Evolutionary conservation across 106 monocot genomes (phyloP).

Genomic region (Acorus gramineus): DNA sequence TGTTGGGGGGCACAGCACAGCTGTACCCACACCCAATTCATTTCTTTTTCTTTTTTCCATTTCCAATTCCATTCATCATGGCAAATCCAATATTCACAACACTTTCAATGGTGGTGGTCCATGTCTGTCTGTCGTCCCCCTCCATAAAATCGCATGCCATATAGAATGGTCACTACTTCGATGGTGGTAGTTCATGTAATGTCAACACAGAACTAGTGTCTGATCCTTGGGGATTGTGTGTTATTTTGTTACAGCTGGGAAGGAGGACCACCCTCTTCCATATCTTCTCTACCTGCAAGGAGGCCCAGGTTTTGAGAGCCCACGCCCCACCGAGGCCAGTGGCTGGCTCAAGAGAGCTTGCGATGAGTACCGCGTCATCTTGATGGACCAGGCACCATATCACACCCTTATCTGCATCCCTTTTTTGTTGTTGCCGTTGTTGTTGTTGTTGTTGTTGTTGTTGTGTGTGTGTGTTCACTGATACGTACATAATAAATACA

Average conservation of each 20-base stretch:
- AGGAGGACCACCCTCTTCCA: conserved; percentile 57
- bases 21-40: not conserved
- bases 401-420: not conserved
- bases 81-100: too few species aligned
- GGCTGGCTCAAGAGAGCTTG: conserved; percentile 95
- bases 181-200: conserved; percentile 2
- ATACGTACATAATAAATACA: too few species aligned
- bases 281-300: conserved; percentile 87
- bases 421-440: not conserved
- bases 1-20: not conserved
- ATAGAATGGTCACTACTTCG: too few species aligned
- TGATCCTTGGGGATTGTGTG: not conserved
- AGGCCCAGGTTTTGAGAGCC: conserved; percentile 94
- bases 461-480: conserved; percentile 3
- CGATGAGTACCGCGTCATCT: conserved; percentile 77
- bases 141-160: too few species aligned
- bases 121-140: too few species aligned
- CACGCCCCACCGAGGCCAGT: conserved; percentile 78
- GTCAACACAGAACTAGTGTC: not conserved
- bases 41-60: not conserved
- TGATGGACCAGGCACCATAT: conserved; percentile 68
- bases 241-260: conserved; percentile 47
- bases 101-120: too few species aligned
- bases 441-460: not conserved
- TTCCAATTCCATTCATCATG: too few species aligned